Evolutionary conservation across 176 grass and related monocot genomes (phyloP).

Genomic region (Rhynchospora breviuscula): DNA sequence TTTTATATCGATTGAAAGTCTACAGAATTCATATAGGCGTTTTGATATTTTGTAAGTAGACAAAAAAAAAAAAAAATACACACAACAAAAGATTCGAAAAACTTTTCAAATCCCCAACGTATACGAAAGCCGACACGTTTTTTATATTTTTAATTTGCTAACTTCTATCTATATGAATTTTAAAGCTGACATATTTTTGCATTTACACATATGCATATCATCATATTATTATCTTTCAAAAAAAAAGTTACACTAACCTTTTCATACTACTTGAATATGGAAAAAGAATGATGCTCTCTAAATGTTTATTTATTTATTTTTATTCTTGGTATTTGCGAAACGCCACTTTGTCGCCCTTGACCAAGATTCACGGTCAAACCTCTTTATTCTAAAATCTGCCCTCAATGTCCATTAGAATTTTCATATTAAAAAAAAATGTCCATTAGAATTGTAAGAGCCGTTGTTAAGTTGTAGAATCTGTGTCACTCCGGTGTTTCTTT

Average conservation of each 20-base stretch:
- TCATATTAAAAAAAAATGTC: no score
- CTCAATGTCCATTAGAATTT: no score
- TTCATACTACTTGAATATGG: not conserved
- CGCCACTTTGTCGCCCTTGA: slow-evolving; percentile 20
- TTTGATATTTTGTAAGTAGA: not conserved
- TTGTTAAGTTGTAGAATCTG: not conserved
- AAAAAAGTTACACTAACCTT: not conserved
- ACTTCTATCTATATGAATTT: not conserved
- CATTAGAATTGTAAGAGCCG: not conserved
- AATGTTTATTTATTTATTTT: not conserved
- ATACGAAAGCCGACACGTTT: not conserved
- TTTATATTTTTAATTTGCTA: not conserved
- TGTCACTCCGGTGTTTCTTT: not conserved
- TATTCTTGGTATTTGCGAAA: not conserved
- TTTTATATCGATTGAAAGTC: no score
- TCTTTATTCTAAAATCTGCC: not conserved
- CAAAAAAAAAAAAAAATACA: not conserved
- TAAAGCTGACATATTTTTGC: not conserved
- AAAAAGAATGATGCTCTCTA: not conserved
- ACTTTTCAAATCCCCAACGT: no score
- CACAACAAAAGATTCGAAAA: not conserved
- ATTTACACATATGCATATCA: not conserved
- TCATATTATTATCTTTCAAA: not conserved
- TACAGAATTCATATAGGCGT: not conserved
- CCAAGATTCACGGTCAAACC: slow-evolving; percentile 14